phyloP scores from a whole-genome alignment of 1,284 basidiomycete genomes.

The Mycena citricolor region DNA sequence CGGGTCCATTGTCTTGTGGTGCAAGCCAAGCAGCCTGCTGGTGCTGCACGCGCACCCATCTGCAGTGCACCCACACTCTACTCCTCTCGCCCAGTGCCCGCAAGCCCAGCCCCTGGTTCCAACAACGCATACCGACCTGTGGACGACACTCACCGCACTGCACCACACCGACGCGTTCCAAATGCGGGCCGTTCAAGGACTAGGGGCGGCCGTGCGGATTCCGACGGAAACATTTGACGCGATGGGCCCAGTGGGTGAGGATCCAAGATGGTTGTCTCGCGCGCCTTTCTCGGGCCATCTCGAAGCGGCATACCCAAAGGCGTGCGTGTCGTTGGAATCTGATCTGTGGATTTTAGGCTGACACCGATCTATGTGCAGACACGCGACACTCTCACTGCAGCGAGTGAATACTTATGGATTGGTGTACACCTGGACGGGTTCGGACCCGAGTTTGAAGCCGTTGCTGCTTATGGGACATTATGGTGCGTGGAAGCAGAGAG shows the following conservation, averaged over 20 bases:
- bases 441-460: constrained; percentile 15
- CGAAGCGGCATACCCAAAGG: constrained; percentile 8
- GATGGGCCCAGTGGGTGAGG: constrained; percentile 22
- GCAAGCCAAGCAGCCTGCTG: too few relatives aligned
- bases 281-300: constrained; percentile 15
- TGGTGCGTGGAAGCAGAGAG: background rate
- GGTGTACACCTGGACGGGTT: constrained; percentile 15
- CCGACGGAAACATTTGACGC: constrained; percentile 20
- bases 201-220: constrained; percentile 15
- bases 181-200: constrained; percentile 3
- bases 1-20: too few relatives aligned
- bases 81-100: constrained; percentile 3
- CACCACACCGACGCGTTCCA: constrained; percentile 13
- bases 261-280: constrained; percentile 9
- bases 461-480: constrained; percentile 18
- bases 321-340: constrained; percentile 5
- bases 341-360: background rate
- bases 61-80: too few relatives aligned
- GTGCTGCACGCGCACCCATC: too few relatives aligned
- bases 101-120: constrained; percentile 10
- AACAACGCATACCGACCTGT: constrained; percentile 4
- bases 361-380: constrained; percentile 7
- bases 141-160: constrained; percentile 9
- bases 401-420: constrained; percentile 19
- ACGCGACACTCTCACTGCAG: constrained; percentile 5